Evolutionary conservation across 2,329 filamentous ascomycete species (phyloP).

Genomic region (Neofusicoccum parvum): DNA sequence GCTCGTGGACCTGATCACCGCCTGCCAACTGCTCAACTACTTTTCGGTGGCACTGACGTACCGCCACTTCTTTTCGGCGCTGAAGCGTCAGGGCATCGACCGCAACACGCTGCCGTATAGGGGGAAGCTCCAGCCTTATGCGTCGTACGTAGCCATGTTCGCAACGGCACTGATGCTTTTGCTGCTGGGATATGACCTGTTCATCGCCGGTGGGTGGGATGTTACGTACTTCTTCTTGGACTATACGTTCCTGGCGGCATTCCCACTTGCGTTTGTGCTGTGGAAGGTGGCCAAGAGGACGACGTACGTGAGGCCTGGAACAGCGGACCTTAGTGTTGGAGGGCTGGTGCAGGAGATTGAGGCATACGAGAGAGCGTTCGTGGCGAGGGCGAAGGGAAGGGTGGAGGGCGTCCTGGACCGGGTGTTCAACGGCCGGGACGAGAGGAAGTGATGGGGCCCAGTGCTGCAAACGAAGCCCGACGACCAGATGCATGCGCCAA

Average conservation of each 20-base stretch:
- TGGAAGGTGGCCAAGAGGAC: constrained; percentile 21
- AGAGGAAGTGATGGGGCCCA: neutral
- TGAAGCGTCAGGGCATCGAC: constrained; percentile 51
- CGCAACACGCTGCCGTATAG: constrained; percentile 52
- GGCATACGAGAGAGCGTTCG: constrained; percentile 14
- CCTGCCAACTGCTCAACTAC: constrained; percentile 59
- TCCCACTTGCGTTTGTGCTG: neutral
- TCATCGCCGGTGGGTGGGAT: constrained; percentile 69
- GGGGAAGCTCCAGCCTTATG: constrained; percentile 62
- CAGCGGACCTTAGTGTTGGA: constrained; percentile 19
- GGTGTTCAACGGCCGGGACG: constrained; percentile 3
- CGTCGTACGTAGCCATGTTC: constrained; percentile 66
- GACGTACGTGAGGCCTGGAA: constrained; percentile 14
- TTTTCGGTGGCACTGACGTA: constrained; percentile 61
- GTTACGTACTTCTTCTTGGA: constrained; percentile 67
- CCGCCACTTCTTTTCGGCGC: constrained; percentile 59
- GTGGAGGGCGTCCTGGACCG: constrained; percentile 3
- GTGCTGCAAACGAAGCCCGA: no score
- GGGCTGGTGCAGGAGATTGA: constrained; percentile 19
- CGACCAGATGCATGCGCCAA: no score
- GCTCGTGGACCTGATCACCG: constrained; percentile 73
- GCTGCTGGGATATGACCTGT: constrained; percentile 75
- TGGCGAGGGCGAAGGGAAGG: neutral
- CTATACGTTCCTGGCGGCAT: constrained; percentile 1
- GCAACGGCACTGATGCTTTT: constrained; percentile 72